phyloP scores from a whole-genome alignment of 1,284 basidiomycete species.

The Apiotrichum gamsii region DNA sequence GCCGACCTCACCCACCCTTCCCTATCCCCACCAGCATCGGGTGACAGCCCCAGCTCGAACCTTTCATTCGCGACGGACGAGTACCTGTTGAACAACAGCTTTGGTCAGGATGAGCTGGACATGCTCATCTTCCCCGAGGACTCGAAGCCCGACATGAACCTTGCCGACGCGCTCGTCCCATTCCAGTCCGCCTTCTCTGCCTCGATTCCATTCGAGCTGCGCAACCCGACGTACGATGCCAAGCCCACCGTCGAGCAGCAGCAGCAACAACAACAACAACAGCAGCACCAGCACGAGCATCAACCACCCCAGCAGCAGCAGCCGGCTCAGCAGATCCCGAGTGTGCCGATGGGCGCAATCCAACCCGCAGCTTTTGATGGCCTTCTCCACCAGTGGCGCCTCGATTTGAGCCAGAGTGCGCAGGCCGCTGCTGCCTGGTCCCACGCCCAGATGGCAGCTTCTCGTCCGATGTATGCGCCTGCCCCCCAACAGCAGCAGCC shows the following conservation, averaged over 20 bases:
- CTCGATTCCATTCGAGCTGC: not conserved
- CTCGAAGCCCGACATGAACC: conserved; percentile 9
- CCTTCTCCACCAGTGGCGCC: conserved; percentile 19
- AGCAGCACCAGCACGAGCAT: not conserved
- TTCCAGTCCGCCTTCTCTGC: not conserved
- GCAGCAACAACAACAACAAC: too few species aligned
- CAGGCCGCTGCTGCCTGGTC: not conserved
- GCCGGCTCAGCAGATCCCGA: not conserved
- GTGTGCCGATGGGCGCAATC: conserved; percentile 5
- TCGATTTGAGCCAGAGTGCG: conserved; percentile 6
- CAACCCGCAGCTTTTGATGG: conserved; percentile 16
- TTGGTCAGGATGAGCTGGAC: conserved; percentile 33
- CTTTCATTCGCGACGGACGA: conserved; percentile 35
- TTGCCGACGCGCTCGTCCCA: not conserved
- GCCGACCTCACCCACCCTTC: conserved; percentile 18
- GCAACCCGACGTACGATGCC: not conserved
- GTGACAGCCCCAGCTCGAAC: conserved; percentile 29
- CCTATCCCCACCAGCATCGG: conserved; percentile 29
- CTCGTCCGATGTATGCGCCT: not conserved
- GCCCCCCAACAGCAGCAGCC: not conserved
- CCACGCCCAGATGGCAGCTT: not conserved
- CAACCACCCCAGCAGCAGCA: not conserved
- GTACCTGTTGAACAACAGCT: conserved; percentile 27
- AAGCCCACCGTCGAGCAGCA: not conserved
- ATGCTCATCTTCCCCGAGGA: conserved; percentile 29